Evolutionary conservation across 2,329 filamentous ascomycete genomes (phyloP), one percentile per base, ranked within the genome.

Genomic region (Leptosphaerulina australis): DNA sequence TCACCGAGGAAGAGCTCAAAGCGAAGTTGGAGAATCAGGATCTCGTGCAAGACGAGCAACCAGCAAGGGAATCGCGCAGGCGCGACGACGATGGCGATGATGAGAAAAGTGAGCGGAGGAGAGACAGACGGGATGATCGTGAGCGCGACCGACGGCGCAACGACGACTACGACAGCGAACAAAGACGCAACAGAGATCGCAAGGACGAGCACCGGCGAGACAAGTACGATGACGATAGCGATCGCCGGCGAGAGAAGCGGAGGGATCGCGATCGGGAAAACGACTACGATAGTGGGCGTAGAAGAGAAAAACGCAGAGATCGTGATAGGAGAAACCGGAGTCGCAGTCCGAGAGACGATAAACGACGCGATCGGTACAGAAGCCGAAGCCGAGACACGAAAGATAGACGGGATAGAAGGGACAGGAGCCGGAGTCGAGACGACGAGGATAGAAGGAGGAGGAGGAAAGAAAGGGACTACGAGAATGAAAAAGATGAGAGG

Each of bases 1-100:
- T 86, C 28, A 85, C 82, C 0, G 83, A 87, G 67, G 82, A 85
- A 47, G 84, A 87, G 61, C 70, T 86, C 12, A 77, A 82, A 58
- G 71, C 70, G 49, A 71, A 78, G 56, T 70, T 80, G 37, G 80
- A 81, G 62, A 74, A 77, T 31, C 72, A 79, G 49, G 78, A 79
- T 41, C 66, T 75, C 36, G 68, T 76, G 35, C 61, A 68, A 14
- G 75, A 74, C 30, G 71, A 77, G 53, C 72, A 75, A 33, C 45
- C 55, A 4, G 4, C 22, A 4, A 51, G 47, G 8, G 55, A 47
- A 44, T 26, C 40, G 14, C 52, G 40, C 46, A 58, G 44, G 37
- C 45, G 60, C 37, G 48, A 56, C 14, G 58, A 60, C 5, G 45
- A 55, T 14, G 58, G 59, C 5, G 45, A 55, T 14, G 62, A 62